Evolutionary conservation across 805 yeast species (phyloP), one percentile per base, ranked within the genome.

Genomic region (Suhomyces xylopsoci): DNA sequence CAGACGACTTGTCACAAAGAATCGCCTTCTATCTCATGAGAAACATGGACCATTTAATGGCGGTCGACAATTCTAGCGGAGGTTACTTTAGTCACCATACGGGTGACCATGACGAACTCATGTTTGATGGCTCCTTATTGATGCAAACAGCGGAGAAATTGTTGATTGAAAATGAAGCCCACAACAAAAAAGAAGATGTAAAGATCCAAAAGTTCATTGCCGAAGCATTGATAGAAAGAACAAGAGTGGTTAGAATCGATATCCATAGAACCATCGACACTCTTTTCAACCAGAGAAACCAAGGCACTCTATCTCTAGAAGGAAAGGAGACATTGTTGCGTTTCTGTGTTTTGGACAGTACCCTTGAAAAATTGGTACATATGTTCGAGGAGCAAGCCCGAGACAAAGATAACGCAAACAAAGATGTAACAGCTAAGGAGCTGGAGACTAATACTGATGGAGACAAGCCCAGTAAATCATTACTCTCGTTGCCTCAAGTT

Each of bases 81-180:
- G 43, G 28, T 10, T 20, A 19, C 15, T 20, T 19, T 9, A 65
- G 44, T 82, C 91, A 0, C 22, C 77, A 84, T 14, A 70, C 90
- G 32, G 81, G 84, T 49, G 82, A 84, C 14, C 67, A 75, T 22
- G 71, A 88, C 80, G 93, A 88, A 57, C 73, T 88, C 47, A 77
- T 88, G 66, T 86, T 84, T 64, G 93, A 87, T 69, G 94, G 93
- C 5, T 80, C 90, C 0, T 70, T 88, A 52, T 74, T 88, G 47
- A 84, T 90, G 61, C 86, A 85, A 64, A 81, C 90, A 2, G 93
- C 92, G 0, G 90, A 84, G 55, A 81, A 82, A 54, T 67, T 88
- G 51, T 67, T 88, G 51, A 81, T 75, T 36, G 68, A 64, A 40
- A 49, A 49, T 25, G 50, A 55, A 7, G 50, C 50, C 45, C 43